These are phyloP conservation scores for Amanita rubescens DNA, from an alignment of 768 basidiomycete species.

Conservation along the genomic window DNA sequence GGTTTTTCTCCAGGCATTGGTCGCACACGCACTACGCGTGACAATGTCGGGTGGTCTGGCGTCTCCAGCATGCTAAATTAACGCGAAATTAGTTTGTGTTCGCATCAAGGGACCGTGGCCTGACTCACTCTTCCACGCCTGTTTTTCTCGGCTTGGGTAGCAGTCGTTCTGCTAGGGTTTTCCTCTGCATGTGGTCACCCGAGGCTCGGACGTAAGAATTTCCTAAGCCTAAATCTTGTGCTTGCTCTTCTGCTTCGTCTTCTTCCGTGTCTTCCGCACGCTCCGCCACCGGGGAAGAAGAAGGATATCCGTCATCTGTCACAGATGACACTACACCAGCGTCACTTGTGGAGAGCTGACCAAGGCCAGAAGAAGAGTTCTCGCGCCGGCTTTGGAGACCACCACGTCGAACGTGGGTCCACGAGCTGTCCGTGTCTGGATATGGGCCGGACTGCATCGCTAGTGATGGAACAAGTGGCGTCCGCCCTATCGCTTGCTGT, in stretches of 20 bases:
- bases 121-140: constrained; percentile 53
- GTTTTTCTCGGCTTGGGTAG: constrained; percentile 62
- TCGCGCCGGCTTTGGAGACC: constrained; percentile 14
- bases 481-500: background rate
- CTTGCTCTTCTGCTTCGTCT: constrained; percentile 18
- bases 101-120: no score
- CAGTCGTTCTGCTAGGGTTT: constrained; percentile 53
- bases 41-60: constrained; percentile 43
- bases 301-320: constrained; percentile 19
- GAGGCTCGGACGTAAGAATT: constrained; percentile 18
- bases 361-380: constrained; percentile 6
- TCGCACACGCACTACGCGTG: constrained; percentile 67
- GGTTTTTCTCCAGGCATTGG: constrained; percentile 52
- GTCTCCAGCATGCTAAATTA: constrained; percentile 52
- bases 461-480: background rate
- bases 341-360: constrained; percentile 31
- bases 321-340: constrained; percentile 44
- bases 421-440: constrained; percentile 50
- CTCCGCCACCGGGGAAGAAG: constrained; percentile 31
- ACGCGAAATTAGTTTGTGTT: background rate
- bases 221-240: constrained; percentile 19
- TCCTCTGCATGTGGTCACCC: constrained; percentile 17
- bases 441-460: constrained; percentile 20
- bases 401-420: constrained; percentile 64
- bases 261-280: constrained; percentile 18